These are phyloP conservation scores for Staphylotrichum longicolle DNA, from an alignment of 495 filamentous ascomycete genomes.

Conservation along the genomic window DNA sequence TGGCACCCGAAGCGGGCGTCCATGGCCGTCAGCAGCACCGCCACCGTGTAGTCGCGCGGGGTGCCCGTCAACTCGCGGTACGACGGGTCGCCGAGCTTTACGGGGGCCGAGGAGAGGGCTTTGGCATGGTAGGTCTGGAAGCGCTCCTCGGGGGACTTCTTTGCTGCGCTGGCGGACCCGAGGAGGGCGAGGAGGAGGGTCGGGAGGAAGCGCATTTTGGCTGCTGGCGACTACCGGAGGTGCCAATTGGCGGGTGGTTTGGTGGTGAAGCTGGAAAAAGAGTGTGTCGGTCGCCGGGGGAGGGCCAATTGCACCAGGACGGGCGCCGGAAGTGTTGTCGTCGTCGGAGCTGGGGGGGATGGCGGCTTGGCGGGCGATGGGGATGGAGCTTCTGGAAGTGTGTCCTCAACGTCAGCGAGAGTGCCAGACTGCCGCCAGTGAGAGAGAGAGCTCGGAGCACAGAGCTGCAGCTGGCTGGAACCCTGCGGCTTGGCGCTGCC, in stretches of 20 bases:
- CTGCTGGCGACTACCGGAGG: too few relatives aligned
- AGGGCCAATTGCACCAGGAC: constrained; percentile 28
- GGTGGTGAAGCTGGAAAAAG: neutral
- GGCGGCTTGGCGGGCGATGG: constrained; percentile 11
- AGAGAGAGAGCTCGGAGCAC: neutral
- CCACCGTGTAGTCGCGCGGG: constrained; percentile 80
- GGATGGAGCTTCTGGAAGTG: constrained; percentile 16
- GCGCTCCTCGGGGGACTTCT: constrained; percentile 51
- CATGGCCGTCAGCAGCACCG: constrained; percentile 82
- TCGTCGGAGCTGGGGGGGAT: constrained; percentile 18
- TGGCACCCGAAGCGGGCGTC: constrained; percentile 82
- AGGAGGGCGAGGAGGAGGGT: constrained; percentile 53
- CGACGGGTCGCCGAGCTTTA: constrained; percentile 71
- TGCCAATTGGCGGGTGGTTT: neutral
- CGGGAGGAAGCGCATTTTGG: constrained; percentile 56
- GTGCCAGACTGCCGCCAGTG: too few relatives aligned
- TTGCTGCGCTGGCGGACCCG: constrained; percentile 50
- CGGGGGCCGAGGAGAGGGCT: constrained; percentile 60
- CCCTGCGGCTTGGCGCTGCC: constrained; percentile 16
- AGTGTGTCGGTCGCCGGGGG: constrained; percentile 13
- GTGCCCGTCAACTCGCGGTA: constrained; percentile 72
- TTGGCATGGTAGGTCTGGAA: constrained; percentile 69
- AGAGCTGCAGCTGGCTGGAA: neutral
- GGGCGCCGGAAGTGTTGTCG: constrained; percentile 15
- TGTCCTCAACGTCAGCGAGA: constrained; percentile 23